A percentile compares a stretch with the other conserved stretches of the same genome.
Evolutionary conservation across 2,329 filamentous ascomycete genomes (phyloP).

Genomic region (Colletotrichum phormii): DNA sequence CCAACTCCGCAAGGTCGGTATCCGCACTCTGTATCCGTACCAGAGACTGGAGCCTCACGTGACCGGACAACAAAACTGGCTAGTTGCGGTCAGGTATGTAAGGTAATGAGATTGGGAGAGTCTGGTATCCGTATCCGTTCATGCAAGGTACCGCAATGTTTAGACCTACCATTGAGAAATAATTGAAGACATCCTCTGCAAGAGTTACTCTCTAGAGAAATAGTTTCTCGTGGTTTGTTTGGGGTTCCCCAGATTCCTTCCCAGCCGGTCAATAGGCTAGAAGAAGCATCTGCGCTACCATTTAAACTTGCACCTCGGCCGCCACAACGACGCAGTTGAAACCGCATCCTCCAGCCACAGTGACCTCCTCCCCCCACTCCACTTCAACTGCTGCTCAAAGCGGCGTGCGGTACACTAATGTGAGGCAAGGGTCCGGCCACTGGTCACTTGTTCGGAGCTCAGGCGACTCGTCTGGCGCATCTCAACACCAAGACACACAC

Average conservation of each 20-base stretch:
- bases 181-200: neutral
- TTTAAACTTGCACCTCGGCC: neutral
- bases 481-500: slow-evolving; percentile 35
- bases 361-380: slow-evolving; percentile 32
- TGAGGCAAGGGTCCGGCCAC: slow-evolving; percentile 37
- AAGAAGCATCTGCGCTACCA: neutral
- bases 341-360: slow-evolving; percentile 28
- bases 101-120: neutral
- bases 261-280: neutral
- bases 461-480: slow-evolving; percentile 35
- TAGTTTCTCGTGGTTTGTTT: neutral
- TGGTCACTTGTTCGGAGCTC: slow-evolving; percentile 36
- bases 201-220: neutral
- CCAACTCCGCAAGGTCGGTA: neutral
- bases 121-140: neutral
- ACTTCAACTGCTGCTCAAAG: slow-evolving; percentile 36
- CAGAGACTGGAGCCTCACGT: neutral
- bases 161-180: neutral
- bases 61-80: neutral
- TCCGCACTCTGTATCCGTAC: no score
- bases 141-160: slow-evolving; percentile 7
- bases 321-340: slow-evolving; percentile 12
- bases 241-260: neutral
- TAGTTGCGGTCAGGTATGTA: neutral
- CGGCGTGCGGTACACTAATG: slow-evolving; percentile 34